Evolutionary conservation across 169 alveolate genomes (phyloP).

Genomic region (Neospora caninum): DNA sequence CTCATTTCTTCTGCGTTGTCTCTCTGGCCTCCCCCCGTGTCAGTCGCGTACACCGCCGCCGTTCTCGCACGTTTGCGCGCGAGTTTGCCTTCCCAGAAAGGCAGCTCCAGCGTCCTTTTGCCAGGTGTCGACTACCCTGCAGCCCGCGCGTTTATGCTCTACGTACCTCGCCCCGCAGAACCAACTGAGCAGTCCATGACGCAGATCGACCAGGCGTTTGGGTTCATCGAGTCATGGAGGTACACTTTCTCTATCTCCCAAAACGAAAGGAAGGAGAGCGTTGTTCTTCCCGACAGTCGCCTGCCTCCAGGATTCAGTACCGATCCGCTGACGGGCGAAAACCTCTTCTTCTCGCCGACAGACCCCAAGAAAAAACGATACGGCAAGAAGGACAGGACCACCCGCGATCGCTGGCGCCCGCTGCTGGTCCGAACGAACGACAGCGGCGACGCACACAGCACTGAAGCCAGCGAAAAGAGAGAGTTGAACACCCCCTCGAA

Average conservation of each 20-base stretch:
- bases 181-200: background rate
- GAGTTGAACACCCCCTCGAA: background rate
- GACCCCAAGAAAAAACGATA: background rate
- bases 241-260: background rate
- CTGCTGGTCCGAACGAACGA: background rate
- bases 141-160: constrained; percentile 1
- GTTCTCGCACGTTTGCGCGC: background rate
- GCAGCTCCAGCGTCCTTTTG: background rate
- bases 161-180: background rate
- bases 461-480: background rate
- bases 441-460: background rate
- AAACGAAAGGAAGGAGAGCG: background rate
- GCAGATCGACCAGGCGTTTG: constrained; percentile 30
- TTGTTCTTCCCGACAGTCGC: background rate
- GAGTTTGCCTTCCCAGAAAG: background rate
- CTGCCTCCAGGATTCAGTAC: constrained; percentile 3
- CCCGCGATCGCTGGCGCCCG: background rate
- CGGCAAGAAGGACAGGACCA: background rate
- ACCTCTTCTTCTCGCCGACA: background rate
- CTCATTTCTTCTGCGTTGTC: background rate
- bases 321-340: background rate
- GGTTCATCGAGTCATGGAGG: constrained; percentile 30
- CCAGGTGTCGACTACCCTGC: constrained; percentile 28
- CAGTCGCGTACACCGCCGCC: background rate
- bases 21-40: background rate